Conservation (phyloP, 495 filamentous ascomycete species). For the Podospora sp. region DNA sequence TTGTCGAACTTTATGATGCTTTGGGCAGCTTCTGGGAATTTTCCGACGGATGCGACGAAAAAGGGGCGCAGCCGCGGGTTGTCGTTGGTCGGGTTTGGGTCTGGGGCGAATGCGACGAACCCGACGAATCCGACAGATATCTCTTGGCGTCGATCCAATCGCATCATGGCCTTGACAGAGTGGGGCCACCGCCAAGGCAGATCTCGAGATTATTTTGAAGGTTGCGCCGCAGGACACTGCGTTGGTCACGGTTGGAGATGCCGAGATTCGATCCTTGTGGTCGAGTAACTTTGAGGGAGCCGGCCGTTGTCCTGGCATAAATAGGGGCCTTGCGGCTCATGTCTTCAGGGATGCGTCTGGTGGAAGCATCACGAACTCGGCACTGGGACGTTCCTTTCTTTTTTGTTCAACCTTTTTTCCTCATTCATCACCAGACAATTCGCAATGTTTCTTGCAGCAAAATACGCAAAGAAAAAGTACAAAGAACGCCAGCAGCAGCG, state of each 20-base stretch:
- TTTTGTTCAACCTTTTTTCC: background rate
- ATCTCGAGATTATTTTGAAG: background rate
- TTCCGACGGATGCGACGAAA: background rate
- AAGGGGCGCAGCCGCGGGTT: background rate
- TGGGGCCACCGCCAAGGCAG: background rate
- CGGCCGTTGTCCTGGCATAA: background rate
- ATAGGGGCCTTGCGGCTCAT: background rate
- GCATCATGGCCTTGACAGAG: background rate
- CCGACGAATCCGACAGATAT: constrained; percentile 19
- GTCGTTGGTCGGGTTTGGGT: background rate
- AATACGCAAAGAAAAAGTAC: constrained; percentile 27
- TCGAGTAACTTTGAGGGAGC: background rate
- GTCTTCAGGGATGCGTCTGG: too few relatives aligned
- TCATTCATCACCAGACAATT: background rate
- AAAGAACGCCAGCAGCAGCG: constrained; percentile 14
- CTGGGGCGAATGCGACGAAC: background rate
- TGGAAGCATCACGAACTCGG: background rate
- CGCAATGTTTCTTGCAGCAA: constrained; percentile 26
- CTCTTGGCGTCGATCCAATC: background rate
- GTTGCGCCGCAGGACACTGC: background rate
- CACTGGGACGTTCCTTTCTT: background rate
- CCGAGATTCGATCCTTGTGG: background rate
- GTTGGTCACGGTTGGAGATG: background rate
- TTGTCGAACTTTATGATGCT: too few relatives aligned
- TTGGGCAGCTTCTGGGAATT: background rate